A percentile compares a stretch with the other conserved stretches of the same genome.
phyloP scores from a whole-genome alignment of 805 yeast genomes.

The Candida corydali region DNA sequence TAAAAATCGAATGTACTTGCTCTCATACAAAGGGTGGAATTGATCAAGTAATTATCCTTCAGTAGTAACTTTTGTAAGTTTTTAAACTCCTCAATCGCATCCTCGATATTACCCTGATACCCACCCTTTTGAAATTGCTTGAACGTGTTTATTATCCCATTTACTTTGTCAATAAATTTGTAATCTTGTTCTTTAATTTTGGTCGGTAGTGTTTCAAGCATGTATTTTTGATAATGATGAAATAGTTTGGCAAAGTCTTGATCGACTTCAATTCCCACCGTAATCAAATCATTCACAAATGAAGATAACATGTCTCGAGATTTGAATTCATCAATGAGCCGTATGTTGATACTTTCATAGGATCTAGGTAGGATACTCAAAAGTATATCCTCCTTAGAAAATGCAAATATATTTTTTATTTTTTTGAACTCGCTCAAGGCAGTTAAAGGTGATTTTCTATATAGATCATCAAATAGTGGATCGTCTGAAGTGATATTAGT shows the following conservation, averaged over 20 bases:
- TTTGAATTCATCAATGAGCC: background rate
- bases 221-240: slow-evolving; percentile 18
- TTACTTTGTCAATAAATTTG: slow-evolving; percentile 18
- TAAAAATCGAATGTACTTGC: slow-evolving; percentile 17
- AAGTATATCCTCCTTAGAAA: slow-evolving; percentile 1
- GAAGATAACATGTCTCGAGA: slow-evolving; percentile 10
- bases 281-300: slow-evolving; percentile 23
- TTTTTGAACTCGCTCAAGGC: slow-evolving; percentile 1
- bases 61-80: slow-evolving; percentile 20
- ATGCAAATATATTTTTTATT: background rate
- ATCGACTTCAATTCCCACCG: slow-evolving; percentile 21
- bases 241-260: slow-evolving; percentile 19
- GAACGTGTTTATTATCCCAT: slow-evolving; percentile 17
- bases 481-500: background rate
- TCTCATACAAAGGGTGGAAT: slow-evolving; percentile 29
- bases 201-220: slow-evolving; percentile 19
- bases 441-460: background rate
- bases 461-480: slow-evolving; percentile 1
- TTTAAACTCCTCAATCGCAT: slow-evolving; percentile 19
- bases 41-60: slow-evolving; percentile 5
- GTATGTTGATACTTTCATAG: background rate
- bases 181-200: slow-evolving; percentile 16
- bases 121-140: slow-evolving; percentile 28
- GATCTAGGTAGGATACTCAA: background rate
- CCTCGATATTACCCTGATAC: slow-evolving; percentile 13